A percentile compares a stretch with the other conserved stretches of the same genome.
Evolutionary conservation across 2,329 filamentous ascomycete species (phyloP).

Genomic region (Blastomyces gilchristii): DNA sequence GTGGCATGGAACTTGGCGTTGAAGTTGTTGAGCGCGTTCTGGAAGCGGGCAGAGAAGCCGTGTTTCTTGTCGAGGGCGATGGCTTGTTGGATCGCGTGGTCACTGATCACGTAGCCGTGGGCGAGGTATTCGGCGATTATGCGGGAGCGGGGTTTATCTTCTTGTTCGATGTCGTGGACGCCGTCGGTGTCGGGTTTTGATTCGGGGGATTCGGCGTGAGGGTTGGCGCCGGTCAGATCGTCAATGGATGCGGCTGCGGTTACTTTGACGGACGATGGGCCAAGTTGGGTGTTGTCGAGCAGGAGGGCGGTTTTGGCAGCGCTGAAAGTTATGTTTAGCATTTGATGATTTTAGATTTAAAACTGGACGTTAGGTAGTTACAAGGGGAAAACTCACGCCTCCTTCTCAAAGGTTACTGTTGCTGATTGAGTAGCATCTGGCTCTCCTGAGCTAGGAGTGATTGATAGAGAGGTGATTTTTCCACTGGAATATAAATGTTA

Average conservation of each 20-base stretch:
- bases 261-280: constrained; percentile 65
- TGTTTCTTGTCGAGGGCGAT: constrained; percentile 85
- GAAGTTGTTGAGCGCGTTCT: constrained; percentile 61
- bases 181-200: constrained; percentile 33
- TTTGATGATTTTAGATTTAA: background rate
- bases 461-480: constrained; percentile 76
- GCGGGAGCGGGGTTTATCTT: constrained; percentile 90
- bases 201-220: constrained; percentile 42
- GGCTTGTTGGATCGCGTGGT: constrained; percentile 66
- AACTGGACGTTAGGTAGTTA: background rate
- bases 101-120: constrained; percentile 78
- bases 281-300: constrained; percentile 92
- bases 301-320: constrained; percentile 94
- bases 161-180: constrained; percentile 67
- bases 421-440: constrained; percentile 63
- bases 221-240: constrained; percentile 51
- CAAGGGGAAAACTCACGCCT: constrained; percentile 47
- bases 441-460: constrained; percentile 50
- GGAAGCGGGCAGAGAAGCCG: constrained; percentile 72
- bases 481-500: constrained; percentile 49
- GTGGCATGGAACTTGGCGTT: constrained; percentile 79
- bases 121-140: constrained; percentile 95
- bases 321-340: constrained; percentile 20
- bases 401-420: constrained; percentile 92
- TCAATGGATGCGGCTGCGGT: constrained; percentile 58